phyloP scores from a whole-genome alignment of 768 basidiomycete species.

The Leccinum rimulosum region DNA sequence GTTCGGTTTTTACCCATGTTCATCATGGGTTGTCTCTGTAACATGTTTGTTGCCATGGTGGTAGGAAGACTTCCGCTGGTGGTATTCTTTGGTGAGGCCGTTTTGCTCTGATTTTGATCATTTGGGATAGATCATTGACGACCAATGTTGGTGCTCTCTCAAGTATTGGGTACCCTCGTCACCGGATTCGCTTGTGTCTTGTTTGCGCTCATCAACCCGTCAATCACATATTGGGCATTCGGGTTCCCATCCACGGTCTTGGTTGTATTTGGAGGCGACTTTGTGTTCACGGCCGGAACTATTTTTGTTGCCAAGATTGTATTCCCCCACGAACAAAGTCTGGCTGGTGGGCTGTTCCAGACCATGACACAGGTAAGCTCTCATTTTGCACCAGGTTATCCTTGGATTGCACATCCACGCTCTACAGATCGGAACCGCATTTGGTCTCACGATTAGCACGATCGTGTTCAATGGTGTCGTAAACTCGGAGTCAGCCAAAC shows the following conservation, averaged over 20 bases:
- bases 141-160: too few relatives aligned
- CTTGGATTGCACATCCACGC: background rate
- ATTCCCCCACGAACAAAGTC: constrained; percentile 67
- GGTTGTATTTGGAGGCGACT: constrained; percentile 74
- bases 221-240: constrained; percentile 66
- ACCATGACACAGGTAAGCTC: constrained; percentile 66
- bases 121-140: background rate
- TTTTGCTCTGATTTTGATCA: too few relatives aligned
- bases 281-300: constrained; percentile 70
- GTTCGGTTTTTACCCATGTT: constrained; percentile 71
- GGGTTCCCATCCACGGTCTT: constrained; percentile 64
- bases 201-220: constrained; percentile 63
- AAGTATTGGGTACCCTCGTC: constrained; percentile 16
- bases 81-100: constrained; percentile 49
- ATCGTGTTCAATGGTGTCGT: constrained; percentile 65
- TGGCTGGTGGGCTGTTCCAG: constrained; percentile 75
- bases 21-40: constrained; percentile 60
- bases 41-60: constrained; percentile 60
- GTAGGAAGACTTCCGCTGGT: constrained; percentile 55
- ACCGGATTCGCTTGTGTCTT: constrained; percentile 60
- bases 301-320: constrained; percentile 71
- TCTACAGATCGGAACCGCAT: constrained; percentile 58
- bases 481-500: constrained; percentile 25
- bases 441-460: constrained; percentile 70
- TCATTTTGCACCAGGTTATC: background rate